phyloP scores from a whole-genome alignment of 306 rosid genomes.

The Myrica gale region DNA sequence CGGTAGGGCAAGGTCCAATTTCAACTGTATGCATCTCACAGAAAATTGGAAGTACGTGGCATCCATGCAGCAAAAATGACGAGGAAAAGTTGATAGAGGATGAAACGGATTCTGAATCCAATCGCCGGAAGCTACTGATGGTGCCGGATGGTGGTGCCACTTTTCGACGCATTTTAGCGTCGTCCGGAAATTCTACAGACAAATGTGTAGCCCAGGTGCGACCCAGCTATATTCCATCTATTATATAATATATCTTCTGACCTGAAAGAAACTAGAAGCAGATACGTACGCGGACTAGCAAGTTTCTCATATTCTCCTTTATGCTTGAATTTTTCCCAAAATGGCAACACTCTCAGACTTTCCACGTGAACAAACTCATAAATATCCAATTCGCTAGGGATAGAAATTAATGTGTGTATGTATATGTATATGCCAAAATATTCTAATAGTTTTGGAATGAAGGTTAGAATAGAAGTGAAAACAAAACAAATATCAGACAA shows the following conservation, averaged over 20 bases:
- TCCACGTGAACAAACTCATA: too few species aligned
- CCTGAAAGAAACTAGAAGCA: too few species aligned
- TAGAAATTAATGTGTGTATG: not conserved
- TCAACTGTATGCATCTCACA: conserved; percentile 61
- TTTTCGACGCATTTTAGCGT: conserved; percentile 57
- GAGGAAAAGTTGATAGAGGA: not conserved
- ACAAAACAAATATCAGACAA: not conserved
- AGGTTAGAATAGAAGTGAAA: too few species aligned
- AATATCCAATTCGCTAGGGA: too few species aligned
- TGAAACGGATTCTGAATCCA: not conserved
- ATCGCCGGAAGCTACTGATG: conserved; percentile 39
- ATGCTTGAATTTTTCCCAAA: too few species aligned
- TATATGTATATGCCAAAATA: too few species aligned
- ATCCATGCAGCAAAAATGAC: conserved; percentile 46
- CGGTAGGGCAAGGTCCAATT: conserved; percentile 65
- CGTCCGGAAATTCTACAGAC: conserved; percentile 21
- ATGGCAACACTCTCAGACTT: too few species aligned
- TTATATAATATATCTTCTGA: too few species aligned
- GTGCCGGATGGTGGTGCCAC: conserved; percentile 4
- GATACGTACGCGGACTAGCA: too few species aligned
- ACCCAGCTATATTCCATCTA: too few species aligned
- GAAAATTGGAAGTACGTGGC: conserved; percentile 63
- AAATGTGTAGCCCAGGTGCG: conserved; percentile 49
- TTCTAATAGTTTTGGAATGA: too few species aligned
- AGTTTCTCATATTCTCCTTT: too few species aligned